Evolutionary conservation across 2,329 filamentous ascomycete species (phyloP), one percentile per base, ranked within the genome.

Genomic region (Laburnicola sp.): DNA sequence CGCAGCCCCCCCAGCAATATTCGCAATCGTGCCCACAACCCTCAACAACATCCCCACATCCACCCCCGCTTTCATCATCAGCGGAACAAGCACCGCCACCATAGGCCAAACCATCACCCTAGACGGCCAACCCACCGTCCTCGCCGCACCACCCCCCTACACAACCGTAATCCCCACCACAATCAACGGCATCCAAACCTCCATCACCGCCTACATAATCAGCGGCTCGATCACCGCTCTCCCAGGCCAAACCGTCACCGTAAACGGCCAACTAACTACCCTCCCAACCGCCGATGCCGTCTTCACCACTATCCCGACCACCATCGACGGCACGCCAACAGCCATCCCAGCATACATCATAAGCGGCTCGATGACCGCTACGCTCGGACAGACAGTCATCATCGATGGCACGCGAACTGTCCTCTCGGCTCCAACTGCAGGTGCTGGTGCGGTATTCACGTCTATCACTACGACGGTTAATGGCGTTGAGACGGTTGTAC

Each of bases 91-190:
- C 16, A 61, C 58, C 3, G 58, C 58, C 2, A 54, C 37, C 3
- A 52, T 57, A 11, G 58, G 58, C 6, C 55, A 58, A 40, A 56
- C 49, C 1, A 40, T 58, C 4, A 54, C 48, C 10, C 7, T 58
- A 8, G 44, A 56, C 30, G 48, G 50, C 2, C 21, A 39, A 5
- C 8, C 53, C 10, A 56, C 56, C 8, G 45, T 58, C 10, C 42
- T 58, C 9, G 11, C 44, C 22, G 31, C 47, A 8, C 55, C 53
- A 6, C 21, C 26, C 2, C 42, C 48, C 4, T 37, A 48, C 10
- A 48, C 49, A 21, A 56, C 56, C 8, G 28, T 45, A 8, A 22
- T 57, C 3, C 32, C 45, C 7, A 54, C 51, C 2, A 54, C 48
- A 1, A 49, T 56, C 10, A 45, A 48, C 28, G 48, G 50, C 34